Evolutionary conservation across 2,329 filamentous ascomycete genomes (phyloP), one percentile per base, ranked within the genome.

Genomic region (Stachybotrys elegans): DNA sequence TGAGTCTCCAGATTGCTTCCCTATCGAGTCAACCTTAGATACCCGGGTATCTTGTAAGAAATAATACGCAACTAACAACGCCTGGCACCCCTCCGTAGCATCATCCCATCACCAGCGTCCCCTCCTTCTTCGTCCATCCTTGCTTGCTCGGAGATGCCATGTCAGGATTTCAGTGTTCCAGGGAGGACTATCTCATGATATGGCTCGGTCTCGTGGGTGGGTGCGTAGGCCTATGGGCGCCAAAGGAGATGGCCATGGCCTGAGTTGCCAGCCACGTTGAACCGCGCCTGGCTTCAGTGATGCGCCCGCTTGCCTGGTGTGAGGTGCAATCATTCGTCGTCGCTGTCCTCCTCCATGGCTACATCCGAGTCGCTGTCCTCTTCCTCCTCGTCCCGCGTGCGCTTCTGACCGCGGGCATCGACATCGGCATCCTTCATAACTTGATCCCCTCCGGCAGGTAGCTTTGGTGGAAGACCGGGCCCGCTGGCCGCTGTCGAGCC

Each of bases 121-220:
- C 90, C 32, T 79, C 82, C 40, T 96, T 92, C 66, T 96, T 95
- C 66, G 77, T 97, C 55, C 93, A 98, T 68, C 92, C 93, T 20
- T 97, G 93, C 67, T 81, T 88, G 61, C 87, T 93, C 8, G 86
- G 86, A 44, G 85, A 92, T 51, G 86, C 87, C 42, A 86, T 97
- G 77, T 72, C 73, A 53, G 72, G 70, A 42, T 82, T 89, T 56
- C 68, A 77, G 54, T 82, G 79, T 55, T 64, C 73, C 59, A 70
- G 73, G 61, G 66, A 83, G 56, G 74, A 83, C 55, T 97, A 97
- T 70, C 73, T 97, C 58, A 78, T 89, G 67, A 69, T 89, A 44
- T 97, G 92, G 91, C 74, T 96, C 49, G 91, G 91, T n/a, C 70
- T 95, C 46, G 80, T 95, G 36, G 92, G 91, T 47, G 80, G 80